Percentiles rank a stretch among this genome's conserved stretches.
Conservation (phyloP, 2,329 filamentous ascomycete species). For the Cladosporium sphaerospermum region DNA sequence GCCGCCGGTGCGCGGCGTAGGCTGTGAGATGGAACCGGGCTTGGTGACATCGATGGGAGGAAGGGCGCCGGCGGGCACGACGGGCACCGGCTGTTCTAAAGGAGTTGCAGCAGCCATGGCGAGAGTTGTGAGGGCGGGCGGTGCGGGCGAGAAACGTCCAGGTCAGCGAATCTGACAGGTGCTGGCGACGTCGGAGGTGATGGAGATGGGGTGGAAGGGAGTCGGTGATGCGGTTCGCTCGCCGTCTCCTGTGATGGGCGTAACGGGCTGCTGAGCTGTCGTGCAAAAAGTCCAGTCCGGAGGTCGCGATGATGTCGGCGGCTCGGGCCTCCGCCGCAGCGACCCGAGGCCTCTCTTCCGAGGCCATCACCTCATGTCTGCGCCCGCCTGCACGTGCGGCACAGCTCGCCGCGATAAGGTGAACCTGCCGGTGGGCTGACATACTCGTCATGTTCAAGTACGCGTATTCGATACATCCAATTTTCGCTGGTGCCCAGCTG, state of each 20-base stretch:
- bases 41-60: constrained; percentile 17
- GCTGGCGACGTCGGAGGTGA: background rate
- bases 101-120: constrained; percentile 13
- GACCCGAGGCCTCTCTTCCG: too few relatives aligned
- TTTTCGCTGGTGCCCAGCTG: too few relatives aligned
- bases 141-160: background rate
- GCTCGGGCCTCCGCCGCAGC: too few relatives aligned
- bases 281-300: constrained; percentile 6
- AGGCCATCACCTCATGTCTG: too few relatives aligned
- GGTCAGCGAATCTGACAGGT: background rate
- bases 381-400: too few relatives aligned
- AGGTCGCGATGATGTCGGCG: background rate
- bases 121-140: constrained; percentile 4
- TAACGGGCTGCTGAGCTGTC: background rate
- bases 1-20: constrained; percentile 23
- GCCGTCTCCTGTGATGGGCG: background rate
- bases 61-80: constrained; percentile 19
- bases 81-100: constrained; percentile 22
- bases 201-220: background rate
- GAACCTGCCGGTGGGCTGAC: too few relatives aligned
- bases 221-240: background rate
- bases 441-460: too few relatives aligned
- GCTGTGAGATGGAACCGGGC: constrained; percentile 16
- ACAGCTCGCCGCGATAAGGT: too few relatives aligned
- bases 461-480: too few relatives aligned